Percentiles rank a stretch among this genome's conserved stretches.
Conservation (phyloP, 2,329 filamentous ascomycete genomes). For the Colletotrichum sp. region DNA sequence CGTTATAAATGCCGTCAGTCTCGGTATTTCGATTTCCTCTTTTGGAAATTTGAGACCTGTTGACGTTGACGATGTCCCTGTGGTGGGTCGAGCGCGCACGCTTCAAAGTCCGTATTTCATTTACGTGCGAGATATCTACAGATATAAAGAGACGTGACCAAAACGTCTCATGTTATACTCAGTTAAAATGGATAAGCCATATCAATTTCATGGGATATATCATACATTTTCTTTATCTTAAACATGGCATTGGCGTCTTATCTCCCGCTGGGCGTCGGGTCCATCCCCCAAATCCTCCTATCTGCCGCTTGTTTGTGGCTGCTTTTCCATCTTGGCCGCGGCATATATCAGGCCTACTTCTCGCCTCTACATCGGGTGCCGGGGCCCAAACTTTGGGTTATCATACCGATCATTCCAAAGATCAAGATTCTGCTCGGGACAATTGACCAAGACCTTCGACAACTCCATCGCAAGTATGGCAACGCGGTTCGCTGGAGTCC, state of each 20-base stretch:
- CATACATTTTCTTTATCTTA: background rate
- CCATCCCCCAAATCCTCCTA: background rate
- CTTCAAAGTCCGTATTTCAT: background rate
- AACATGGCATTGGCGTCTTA: background rate
- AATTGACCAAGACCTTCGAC: slow-evolving; percentile 23
- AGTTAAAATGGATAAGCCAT: background rate
- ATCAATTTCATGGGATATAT: background rate
- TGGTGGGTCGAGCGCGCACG: background rate
- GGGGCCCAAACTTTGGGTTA: background rate
- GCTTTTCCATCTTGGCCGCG: background rate
- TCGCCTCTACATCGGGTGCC: background rate
- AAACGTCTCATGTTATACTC: background rate
- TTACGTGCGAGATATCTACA: background rate
- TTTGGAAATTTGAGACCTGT: background rate
- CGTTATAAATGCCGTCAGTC: background rate
- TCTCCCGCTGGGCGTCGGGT: background rate
- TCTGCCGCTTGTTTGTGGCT: background rate
- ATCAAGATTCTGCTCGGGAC: background rate
- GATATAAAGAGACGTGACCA: background rate
- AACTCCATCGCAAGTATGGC: slow-evolving; percentile 44
- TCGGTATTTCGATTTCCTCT: background rate
- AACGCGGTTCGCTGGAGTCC: slow-evolving; percentile 49
- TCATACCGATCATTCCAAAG: background rate
- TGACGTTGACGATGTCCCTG: background rate
- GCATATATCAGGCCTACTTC: background rate